phyloP scores from a whole-genome alignment of 805 yeast genomes.

The Groenewaldozyma tartarivorans region DNA sequence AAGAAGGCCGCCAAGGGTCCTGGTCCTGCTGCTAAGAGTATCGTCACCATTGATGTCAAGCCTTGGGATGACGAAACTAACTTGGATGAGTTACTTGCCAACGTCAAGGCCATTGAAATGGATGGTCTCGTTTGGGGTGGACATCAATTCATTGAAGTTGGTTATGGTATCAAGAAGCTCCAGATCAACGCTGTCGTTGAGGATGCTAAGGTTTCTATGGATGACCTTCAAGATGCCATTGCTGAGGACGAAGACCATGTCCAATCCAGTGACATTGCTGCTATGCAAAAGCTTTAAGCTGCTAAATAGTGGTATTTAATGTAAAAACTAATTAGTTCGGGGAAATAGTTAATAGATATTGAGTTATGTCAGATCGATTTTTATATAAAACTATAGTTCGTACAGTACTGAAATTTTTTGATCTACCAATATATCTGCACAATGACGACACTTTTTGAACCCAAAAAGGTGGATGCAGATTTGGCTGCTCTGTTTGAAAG shows the following conservation, averaged over 20 bases:
- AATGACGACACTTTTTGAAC: background rate
- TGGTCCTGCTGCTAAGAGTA: constrained; percentile 96
- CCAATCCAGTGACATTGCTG: constrained; percentile 97
- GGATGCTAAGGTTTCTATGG: constrained; percentile 91
- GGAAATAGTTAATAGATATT: too few relatives aligned
- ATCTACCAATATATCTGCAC: too few relatives aligned
- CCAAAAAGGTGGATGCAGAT: background rate
- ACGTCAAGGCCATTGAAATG: constrained; percentile 73
- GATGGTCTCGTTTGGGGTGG: constrained; percentile 99
- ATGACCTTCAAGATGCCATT: constrained; percentile 65
- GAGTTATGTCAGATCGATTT: too few relatives aligned
- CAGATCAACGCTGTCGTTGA: constrained; percentile 97
- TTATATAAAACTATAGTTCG: too few relatives aligned
- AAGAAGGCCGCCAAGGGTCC: constrained; percentile 96
- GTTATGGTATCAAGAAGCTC: constrained; percentile 98
- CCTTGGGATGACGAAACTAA: constrained; percentile 99
- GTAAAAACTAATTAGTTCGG: too few relatives aligned
- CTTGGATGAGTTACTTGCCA: constrained; percentile 76
- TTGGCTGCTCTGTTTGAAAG: background rate
- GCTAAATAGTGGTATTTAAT: too few relatives aligned
- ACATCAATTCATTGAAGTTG: constrained; percentile 90
- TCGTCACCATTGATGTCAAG: constrained; percentile 94
- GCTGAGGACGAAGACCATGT: constrained; percentile 97
- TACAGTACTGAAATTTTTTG: too few relatives aligned
- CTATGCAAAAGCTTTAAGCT: constrained; percentile 95